phyloP scores from a whole-genome alignment of 345 rosid genomes.

The Sisymbrium altissimum region DNA sequence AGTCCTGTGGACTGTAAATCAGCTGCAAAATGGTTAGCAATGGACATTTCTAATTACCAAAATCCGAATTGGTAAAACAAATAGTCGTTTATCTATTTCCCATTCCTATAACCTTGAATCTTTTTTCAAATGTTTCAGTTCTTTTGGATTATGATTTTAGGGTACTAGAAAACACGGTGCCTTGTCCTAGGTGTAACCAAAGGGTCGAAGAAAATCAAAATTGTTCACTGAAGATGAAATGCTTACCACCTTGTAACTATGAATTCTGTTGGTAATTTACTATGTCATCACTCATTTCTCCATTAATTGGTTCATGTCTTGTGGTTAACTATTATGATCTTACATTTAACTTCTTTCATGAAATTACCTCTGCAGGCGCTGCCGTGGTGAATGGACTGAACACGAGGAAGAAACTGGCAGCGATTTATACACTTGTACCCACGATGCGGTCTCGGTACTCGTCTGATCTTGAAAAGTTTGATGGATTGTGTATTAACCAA shows the following conservation, averaged over 20 bases:
- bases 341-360: not conserved
- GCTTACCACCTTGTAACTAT: constrained; percentile 32
- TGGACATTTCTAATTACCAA: not conserved
- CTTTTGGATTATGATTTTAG: constrained; percentile 3
- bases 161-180: constrained; percentile 6
- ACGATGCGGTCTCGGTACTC: not conserved
- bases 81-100: not conserved
- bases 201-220: not conserved
- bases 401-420: not conserved
- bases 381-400: constrained; percentile 13
- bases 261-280: constrained; percentile 25
- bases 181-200: constrained; percentile 29
- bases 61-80: constrained; percentile 10
- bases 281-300: not conserved
- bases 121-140: not conserved
- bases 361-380: not conserved
- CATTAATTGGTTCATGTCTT: not conserved
- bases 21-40: constrained; percentile 29
- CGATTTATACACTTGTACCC: not conserved
- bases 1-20: constrained; percentile 33
- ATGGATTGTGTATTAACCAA: not conserved
- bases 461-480: not conserved
- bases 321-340: not conserved
- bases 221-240: constrained; percentile 22
- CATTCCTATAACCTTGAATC: not conserved